Conservation (phyloP, 805 yeast genomes). For the Suhomyces sp. region DNA sequence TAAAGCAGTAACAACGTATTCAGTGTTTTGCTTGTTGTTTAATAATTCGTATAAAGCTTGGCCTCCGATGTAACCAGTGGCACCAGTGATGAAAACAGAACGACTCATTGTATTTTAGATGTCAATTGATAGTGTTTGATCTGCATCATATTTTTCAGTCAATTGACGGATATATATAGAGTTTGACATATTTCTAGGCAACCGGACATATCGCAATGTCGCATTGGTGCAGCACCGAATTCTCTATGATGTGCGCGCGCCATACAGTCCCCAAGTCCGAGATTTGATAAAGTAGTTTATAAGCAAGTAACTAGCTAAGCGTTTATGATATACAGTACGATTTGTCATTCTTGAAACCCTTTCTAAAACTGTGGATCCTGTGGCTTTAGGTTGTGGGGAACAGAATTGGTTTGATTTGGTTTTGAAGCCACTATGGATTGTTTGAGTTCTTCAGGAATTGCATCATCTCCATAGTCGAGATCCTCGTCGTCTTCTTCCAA, state of each 20-base stretch:
- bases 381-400: neutral
- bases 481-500: conserved; percentile 14
- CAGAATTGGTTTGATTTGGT: neutral
- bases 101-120: neutral
- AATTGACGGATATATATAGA: neutral
- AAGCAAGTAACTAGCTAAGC: neutral
- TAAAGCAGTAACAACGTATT: conserved; percentile 19
- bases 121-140: neutral
- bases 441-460: conserved; percentile 10
- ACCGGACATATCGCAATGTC: neutral
- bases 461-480: conserved; percentile 12
- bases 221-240: neutral
- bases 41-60: conserved; percentile 23
- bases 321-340: neutral
- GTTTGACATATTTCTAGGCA: neutral
- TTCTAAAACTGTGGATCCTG: neutral
- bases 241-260: neutral
- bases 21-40: conserved; percentile 7
- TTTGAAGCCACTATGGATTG: neutral
- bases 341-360: neutral
- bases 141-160: neutral
- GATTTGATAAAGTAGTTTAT: neutral
- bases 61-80: conserved; percentile 36
- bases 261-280: no score
- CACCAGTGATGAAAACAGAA: conserved; percentile 27